phyloP scores from a whole-genome alignment of 2,329 filamentous ascomycete genomes.

The Oidium heveae region DNA sequence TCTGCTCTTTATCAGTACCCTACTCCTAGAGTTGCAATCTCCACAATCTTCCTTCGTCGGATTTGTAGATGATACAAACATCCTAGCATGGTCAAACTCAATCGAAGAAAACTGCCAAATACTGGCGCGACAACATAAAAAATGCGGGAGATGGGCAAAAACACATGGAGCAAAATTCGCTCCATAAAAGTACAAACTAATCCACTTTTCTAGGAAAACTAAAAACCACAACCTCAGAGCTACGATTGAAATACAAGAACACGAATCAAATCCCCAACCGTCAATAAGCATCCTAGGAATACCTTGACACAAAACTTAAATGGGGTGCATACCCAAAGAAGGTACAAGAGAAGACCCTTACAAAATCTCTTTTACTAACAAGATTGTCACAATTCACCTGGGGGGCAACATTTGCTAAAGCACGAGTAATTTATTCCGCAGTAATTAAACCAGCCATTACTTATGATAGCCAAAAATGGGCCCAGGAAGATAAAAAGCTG shows the following conservation, averaged over 20 bases:
- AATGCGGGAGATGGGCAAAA: not conserved
- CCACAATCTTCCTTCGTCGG: not conserved
- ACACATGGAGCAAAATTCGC: not conserved
- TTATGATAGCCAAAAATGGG: too few species aligned
- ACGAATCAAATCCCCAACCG: not conserved
- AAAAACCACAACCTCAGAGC: not conserved
- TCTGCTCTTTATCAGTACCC: not conserved
- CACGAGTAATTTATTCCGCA: too few species aligned
- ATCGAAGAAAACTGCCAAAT: not conserved
- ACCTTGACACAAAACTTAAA: too few species aligned
- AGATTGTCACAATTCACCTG: too few species aligned
- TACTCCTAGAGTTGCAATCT: not conserved
- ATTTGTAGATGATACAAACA: not conserved
- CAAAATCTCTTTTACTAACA: too few species aligned
- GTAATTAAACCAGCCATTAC: too few species aligned
- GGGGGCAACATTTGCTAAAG: too few species aligned
- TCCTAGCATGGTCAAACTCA: not conserved
- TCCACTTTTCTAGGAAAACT: not conserved
- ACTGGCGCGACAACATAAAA: not conserved
- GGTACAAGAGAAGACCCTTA: too few species aligned
- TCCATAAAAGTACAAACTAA: not conserved
- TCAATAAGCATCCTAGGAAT: not conserved
- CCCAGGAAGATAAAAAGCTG: too few species aligned
- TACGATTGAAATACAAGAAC: not conserved
- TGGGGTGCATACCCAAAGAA: too few species aligned